A percentile compares a stretch with the other conserved stretches of the same genome.
Conservation (phyloP, 148 eudicot species). For the Nepenthes gracilis region DNA sequence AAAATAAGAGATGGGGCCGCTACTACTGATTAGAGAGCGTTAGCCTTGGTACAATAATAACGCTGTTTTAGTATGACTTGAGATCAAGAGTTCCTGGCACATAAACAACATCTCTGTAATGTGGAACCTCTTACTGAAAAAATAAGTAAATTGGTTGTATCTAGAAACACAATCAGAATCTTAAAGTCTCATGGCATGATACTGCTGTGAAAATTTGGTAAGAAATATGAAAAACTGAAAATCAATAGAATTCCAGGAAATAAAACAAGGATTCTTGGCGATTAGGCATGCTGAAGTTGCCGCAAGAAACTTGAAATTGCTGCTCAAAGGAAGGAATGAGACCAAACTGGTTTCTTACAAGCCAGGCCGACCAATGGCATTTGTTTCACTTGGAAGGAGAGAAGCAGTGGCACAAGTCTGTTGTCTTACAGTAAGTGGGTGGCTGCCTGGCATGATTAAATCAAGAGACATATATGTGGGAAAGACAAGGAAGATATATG, state of each 20-base stretch:
- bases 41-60: no score
- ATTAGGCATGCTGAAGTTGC: conserved; percentile 30
- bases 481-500: conserved; percentile 32
- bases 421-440: conserved; percentile 26
- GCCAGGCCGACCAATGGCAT: conserved; percentile 25
- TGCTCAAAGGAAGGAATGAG: conserved; percentile 18
- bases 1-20: no score
- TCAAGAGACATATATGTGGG: conserved; percentile 48
- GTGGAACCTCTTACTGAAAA: not conserved
- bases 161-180: not conserved
- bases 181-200: not conserved
- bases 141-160: not conserved
- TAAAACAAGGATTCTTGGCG: conserved; percentile 45
- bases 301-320: conserved; percentile 27
- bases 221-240: not conserved
- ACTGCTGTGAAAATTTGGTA: not conserved
- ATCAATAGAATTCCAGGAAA: conserved; percentile 19
- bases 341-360: conserved; percentile 17
- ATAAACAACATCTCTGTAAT: no score
- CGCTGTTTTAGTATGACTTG: no score
- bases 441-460: conserved; percentile 35
- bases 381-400: conserved; percentile 37
- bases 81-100: no score
- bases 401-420: conserved; percentile 32
- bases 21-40: no score